A percentile compares a stretch with the other conserved stretches of the same genome.
phyloP scores from a whole-genome alignment of 1,284 basidiomycete genomes.

The Boletus albobrunnescens region DNA sequence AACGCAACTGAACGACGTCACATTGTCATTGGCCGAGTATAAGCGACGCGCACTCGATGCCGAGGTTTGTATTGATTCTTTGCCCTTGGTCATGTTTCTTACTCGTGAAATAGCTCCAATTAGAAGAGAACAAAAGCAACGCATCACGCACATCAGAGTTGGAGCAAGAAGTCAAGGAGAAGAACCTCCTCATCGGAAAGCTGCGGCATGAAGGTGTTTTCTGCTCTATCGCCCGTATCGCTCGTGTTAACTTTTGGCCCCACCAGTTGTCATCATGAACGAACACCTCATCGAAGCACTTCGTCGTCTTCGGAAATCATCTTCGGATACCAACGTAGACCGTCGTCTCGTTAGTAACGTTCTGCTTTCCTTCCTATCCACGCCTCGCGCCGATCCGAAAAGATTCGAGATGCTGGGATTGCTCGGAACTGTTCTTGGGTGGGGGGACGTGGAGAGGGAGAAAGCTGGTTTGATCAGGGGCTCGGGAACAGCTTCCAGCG shows the following conservation, averaged over 20 bases:
- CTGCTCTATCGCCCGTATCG: neutral
- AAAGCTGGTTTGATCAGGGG: conserved; percentile 61
- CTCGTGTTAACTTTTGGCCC: neutral
- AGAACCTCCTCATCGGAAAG: conserved; percentile 87
- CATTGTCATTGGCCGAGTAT: conserved; percentile 76
- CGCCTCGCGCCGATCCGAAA: conserved; percentile 88
- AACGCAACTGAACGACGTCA: conserved; percentile 64
- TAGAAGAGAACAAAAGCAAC: conserved; percentile 73
- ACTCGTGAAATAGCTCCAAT: conserved; percentile 44
- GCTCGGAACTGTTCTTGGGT: conserved; percentile 83
- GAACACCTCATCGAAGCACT: conserved; percentile 97
- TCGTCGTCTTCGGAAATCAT: conserved; percentile 83
- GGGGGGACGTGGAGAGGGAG: conserved; percentile 88
- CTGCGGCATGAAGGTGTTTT: conserved; percentile 85
- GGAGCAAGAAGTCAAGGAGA: conserved; percentile 92
- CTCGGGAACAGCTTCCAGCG: conserved; percentile 55
- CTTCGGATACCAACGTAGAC: conserved; percentile 88
- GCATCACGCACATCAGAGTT: conserved; percentile 65
- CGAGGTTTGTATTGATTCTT: conserved; percentile 54
- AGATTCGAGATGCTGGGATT: conserved; percentile 95
- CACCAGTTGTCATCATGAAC: conserved; percentile 86
- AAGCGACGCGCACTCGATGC: conserved; percentile 84
- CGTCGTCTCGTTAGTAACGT: conserved; percentile 93
- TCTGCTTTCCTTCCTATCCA: conserved; percentile 86
- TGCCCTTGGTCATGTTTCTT: neutral